Evolutionary conservation across 2,329 filamentous ascomycete species (phyloP).

Genomic region (Clonostachys rosea): DNA sequence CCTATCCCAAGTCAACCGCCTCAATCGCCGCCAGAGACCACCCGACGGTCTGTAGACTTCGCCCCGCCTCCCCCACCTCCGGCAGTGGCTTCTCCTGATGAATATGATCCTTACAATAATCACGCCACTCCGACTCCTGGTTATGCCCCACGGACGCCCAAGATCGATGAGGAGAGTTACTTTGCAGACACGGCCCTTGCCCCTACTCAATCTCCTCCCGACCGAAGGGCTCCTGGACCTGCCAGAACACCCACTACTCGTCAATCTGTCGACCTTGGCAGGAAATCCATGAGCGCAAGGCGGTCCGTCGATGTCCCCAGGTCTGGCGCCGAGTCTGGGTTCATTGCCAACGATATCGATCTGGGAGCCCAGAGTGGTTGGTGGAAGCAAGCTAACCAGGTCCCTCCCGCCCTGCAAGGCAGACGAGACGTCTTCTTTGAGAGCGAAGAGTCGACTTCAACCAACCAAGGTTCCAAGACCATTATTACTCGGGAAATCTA

Average conservation of each 20-base stretch:
- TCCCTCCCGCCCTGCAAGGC: conserved; percentile 77
- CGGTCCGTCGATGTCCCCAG: conserved; percentile 73
- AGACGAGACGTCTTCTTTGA: conserved; percentile 82
- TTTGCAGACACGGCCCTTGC: conserved; percentile 40
- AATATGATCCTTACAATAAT: conserved; percentile 65
- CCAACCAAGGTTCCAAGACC: conserved; percentile 65
- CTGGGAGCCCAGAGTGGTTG: conserved; percentile 69
- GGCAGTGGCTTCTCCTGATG: conserved; percentile 47
- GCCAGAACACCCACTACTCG: conserved; percentile 18
- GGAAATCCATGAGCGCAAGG: conserved; percentile 33
- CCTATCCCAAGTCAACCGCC: conserved; percentile 47
- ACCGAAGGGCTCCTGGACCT: conserved; percentile 38
- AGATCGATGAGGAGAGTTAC: conserved; percentile 39
- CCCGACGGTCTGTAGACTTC: conserved; percentile 63
- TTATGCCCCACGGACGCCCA: conserved; percentile 25
- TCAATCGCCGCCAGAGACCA: conserved; percentile 28
- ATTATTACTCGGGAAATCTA: conserved; percentile 76
- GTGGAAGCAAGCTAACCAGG: conserved; percentile 79
- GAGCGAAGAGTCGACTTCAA: conserved; percentile 69
- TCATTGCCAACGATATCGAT: conserved; percentile 84
- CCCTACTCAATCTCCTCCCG: conserved; percentile 31
- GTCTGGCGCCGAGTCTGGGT: conserved; percentile 73
- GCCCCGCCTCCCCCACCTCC: conserved; percentile 59
- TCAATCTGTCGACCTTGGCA: conserved; percentile 27
- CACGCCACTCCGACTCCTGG: conserved; percentile 34